Percentiles rank a stretch among this genome's conserved stretches.
Conservation (phyloP, 805 yeast species). For the Nakazawaea populi region DNA sequence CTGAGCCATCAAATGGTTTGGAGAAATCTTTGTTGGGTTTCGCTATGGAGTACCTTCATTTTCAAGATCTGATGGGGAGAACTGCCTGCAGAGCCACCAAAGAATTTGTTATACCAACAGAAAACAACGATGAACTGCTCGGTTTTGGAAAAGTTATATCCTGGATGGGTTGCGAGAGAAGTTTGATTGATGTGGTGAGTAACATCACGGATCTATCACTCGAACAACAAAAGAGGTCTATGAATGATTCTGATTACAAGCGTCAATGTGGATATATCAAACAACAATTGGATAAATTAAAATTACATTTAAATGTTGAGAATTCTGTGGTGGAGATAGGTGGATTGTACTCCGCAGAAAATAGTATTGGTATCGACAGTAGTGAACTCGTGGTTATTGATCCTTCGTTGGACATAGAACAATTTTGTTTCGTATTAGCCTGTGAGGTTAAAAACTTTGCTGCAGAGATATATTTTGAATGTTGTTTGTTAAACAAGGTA, state of each 20-base stretch:
- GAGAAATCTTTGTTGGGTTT: slow-evolving; percentile 8
- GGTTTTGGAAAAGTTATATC: slow-evolving; percentile 13
- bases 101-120: slow-evolving; percentile 14
- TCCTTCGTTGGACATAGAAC: slow-evolving; percentile 13
- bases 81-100: slow-evolving; percentile 12
- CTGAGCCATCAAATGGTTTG: background rate
- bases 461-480: slow-evolving; percentile 21
- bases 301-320: slow-evolving; percentile 14
- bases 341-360: background rate
- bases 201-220: slow-evolving; percentile 29
- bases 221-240: slow-evolving; percentile 15
- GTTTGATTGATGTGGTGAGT: slow-evolving; percentile 20
- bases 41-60: slow-evolving; percentile 8
- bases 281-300: slow-evolving; percentile 15
- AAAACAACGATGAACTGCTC: slow-evolving; percentile 7
- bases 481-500: slow-evolving; percentile 22
- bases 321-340: slow-evolving; percentile 21
- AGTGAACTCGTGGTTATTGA: slow-evolving; percentile 4
- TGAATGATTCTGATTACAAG: background rate
- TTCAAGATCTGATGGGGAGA: slow-evolving; percentile 14
- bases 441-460: slow-evolving; percentile 24
- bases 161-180: slow-evolving; percentile 29
- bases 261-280: slow-evolving; percentile 1
- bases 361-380: background rate
- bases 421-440: slow-evolving; percentile 22